Conservation (phyloP, 2,329 filamentous ascomycete species). For the Claviceps spartinae region DNA sequence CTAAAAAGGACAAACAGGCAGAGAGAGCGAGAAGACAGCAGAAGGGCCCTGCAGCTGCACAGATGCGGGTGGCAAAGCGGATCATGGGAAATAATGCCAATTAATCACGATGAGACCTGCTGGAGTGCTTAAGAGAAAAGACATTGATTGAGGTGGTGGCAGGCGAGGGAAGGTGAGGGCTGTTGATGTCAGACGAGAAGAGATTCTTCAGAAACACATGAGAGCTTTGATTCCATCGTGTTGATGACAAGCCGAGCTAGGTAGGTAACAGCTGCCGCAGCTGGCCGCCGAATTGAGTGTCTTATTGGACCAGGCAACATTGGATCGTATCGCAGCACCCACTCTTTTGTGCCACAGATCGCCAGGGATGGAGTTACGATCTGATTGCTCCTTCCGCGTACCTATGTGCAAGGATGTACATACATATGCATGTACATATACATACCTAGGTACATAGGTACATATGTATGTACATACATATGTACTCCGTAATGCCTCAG, state of each 20-base stretch:
- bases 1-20: background rate
- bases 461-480: too few relatives aligned
- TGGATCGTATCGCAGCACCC: background rate
- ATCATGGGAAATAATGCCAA: background rate
- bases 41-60: background rate
- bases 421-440: too few relatives aligned
- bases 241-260: background rate
- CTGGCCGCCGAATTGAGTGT: background rate
- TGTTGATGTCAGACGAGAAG: background rate
- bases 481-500: background rate
- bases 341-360: too few relatives aligned
- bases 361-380: slow-evolving; percentile 1
- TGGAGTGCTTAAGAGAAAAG: background rate
- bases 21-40: background rate
- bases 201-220: background rate
- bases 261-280: background rate
- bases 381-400: background rate
- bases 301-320: background rate
- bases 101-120: slow-evolving; percentile 1
- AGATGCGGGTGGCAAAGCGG: background rate
- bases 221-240: background rate
- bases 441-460: too few relatives aligned
- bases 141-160: background rate
- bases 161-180: background rate
- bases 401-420: too few relatives aligned